Conservation (phyloP, 1,284 basidiomycete species). For the Moesziomyces globuligerus region DNA sequence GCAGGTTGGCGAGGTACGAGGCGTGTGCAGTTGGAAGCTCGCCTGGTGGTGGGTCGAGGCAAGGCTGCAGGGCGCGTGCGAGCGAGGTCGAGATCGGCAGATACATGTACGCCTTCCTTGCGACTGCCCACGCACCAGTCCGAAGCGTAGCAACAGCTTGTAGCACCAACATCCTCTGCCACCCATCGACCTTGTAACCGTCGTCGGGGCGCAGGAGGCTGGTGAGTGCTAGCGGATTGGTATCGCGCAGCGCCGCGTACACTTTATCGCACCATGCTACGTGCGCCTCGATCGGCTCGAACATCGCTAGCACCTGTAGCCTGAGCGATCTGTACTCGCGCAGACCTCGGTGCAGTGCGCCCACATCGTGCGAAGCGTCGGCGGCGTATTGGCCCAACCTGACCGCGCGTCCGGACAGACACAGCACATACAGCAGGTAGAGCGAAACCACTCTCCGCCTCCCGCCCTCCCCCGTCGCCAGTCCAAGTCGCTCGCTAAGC, state of each 20-base stretch:
- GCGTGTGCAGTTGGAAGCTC: not conserved
- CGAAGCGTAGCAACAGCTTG: constrained; percentile 19
- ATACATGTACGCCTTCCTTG: constrained; percentile 34
- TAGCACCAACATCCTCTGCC: constrained; percentile 25
- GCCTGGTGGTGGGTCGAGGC: no score
- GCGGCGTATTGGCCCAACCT: constrained; percentile 30
- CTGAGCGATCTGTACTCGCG: constrained; percentile 7
- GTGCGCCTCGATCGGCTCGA: not conserved
- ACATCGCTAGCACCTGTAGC: not conserved
- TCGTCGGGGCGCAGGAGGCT: constrained; percentile 1
- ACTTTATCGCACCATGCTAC: constrained; percentile 17
- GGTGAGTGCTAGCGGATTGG: constrained; percentile 15
- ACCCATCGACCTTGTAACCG: constrained; percentile 16
- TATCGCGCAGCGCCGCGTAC: constrained; percentile 9
- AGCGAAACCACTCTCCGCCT: constrained; percentile 8
- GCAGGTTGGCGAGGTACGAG: not conserved
- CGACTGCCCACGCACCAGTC: constrained; percentile 20
- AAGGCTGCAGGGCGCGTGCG: not conserved
- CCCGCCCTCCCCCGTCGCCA: not conserved
- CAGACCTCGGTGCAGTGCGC: constrained; percentile 6
- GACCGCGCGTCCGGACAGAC: constrained; percentile 25
- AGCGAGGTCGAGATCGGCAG: constrained; percentile 15
- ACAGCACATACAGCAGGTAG: constrained; percentile 27
- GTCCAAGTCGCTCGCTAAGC: not conserved
- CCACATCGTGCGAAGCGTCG: not conserved